Evolutionary conservation across 345 rosid genomes (phyloP).

Genomic region (Eucalyptus grandis): DNA sequence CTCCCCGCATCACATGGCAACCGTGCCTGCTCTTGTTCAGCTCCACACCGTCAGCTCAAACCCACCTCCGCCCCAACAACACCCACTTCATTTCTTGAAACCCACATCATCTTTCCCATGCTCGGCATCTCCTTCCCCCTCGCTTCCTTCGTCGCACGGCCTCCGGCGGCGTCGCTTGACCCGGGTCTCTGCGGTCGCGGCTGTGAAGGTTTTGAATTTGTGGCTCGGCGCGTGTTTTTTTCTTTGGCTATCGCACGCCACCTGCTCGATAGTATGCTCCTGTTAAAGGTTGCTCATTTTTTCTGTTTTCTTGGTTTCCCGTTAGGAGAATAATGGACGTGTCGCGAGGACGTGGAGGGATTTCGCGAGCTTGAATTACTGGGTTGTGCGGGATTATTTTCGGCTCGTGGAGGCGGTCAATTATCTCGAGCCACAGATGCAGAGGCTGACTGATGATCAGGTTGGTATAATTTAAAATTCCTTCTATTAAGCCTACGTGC

Average conservation of each 20-base stretch:
- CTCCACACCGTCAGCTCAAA: constrained; percentile 6
- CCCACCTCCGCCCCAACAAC: neutral
- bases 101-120: constrained; percentile 9
- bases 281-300: neutral
- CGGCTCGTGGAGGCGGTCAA: constrained; percentile 73
- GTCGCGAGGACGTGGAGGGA: constrained; percentile 36
- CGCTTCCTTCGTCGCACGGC: neutral
- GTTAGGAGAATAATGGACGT: constrained; percentile 15
- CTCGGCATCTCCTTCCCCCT: neutral
- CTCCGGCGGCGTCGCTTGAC: constrained; percentile 1
- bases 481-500: neutral
- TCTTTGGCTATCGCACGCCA: neutral
- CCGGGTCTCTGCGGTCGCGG: constrained; percentile 6
- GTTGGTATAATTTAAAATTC: constrained; percentile 4
- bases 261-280: neutral
- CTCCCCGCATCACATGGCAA: neutral
- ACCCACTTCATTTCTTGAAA: constrained; percentile 4
- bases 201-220: constrained; percentile 27
- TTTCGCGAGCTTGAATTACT: constrained; percentile 57
- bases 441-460: constrained; percentile 67
- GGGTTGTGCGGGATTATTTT: constrained; percentile 84
- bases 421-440: constrained; percentile 40
- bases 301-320: neutral
- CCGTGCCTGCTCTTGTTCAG: constrained; percentile 22
- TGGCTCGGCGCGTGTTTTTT: neutral